Conservation (phyloP, 768 basidiomycete genomes). For the Butyriboletus loyo region DNA sequence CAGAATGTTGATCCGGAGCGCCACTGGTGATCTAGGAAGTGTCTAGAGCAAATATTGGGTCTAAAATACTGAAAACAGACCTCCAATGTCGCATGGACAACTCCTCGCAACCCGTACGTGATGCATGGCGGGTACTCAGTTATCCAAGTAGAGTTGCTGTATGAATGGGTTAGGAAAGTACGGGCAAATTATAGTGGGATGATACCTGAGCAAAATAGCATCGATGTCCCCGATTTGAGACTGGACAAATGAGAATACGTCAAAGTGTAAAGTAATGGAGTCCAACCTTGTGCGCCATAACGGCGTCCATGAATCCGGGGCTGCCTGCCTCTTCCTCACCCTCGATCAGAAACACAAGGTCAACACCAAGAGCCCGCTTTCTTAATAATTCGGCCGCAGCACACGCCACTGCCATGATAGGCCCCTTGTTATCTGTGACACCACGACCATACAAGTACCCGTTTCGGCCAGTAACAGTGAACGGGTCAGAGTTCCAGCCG, state of each 20-base stretch:
- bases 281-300: conserved; percentile 68
- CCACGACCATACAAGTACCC: conserved; percentile 91
- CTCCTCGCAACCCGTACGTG: conserved; percentile 92
- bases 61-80: conserved; percentile 33
- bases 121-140: conserved; percentile 89
- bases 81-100: conserved; percentile 82
- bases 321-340: conserved; percentile 98
- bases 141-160: conserved; percentile 95
- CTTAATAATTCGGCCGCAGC: conserved; percentile 82
- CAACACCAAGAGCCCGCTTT: conserved; percentile 71
- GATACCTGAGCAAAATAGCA: conserved; percentile 81
- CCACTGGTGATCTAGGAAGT: conserved; percentile 58
- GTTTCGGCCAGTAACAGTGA: conserved; percentile 74
- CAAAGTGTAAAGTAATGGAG: background rate
- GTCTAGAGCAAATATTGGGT: background rate
- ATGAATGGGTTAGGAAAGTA: background rate
- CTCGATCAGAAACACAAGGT: conserved; percentile 89
- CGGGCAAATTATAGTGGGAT: background rate
- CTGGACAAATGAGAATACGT: conserved; percentile 35
- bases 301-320: conserved; percentile 76
- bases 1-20: conserved; percentile 85
- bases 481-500: conserved; percentile 85
- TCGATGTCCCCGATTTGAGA: conserved; percentile 83
- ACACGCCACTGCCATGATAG: conserved; percentile 85
- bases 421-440: conserved; percentile 94